Evolutionary conservation across 768 basidiomycete species (phyloP).

Genomic region (Tubosaeta sp.): DNA sequence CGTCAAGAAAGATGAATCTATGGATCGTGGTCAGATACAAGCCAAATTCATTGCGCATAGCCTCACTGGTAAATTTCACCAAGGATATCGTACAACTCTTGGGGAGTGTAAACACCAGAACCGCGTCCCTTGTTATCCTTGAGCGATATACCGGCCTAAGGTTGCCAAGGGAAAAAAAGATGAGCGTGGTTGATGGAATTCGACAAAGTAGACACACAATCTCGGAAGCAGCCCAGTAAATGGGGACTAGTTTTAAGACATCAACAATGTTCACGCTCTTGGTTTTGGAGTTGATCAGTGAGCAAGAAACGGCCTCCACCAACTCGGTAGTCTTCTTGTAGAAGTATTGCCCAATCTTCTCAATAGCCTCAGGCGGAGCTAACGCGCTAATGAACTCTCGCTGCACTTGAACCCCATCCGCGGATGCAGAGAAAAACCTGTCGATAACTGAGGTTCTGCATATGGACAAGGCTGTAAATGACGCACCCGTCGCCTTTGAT

Average conservation of each 20-base stretch:
- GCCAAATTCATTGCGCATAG: background rate
- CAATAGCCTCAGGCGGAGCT: constrained; percentile 42
- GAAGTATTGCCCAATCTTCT: constrained; percentile 59
- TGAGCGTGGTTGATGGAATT: too few species aligned
- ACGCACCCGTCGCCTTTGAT: constrained; percentile 56
- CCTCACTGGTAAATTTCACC: constrained; percentile 65
- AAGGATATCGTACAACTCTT: constrained; percentile 59
- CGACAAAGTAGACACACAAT: constrained; percentile 44
- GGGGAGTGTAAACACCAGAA: constrained; percentile 58
- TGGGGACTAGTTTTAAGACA: constrained; percentile 60
- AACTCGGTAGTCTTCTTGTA: constrained; percentile 58
- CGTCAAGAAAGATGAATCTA: constrained; percentile 75
- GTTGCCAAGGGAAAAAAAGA: background rate
- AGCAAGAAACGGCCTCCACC: constrained; percentile 49
- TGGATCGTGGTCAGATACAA: background rate
- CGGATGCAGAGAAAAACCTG: constrained; percentile 64
- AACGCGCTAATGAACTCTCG: constrained; percentile 51
- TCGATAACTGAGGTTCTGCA: background rate
- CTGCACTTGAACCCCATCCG: constrained; percentile 33
- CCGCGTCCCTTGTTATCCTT: constrained; percentile 47
- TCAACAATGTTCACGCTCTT: constrained; percentile 64
- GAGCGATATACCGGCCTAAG: constrained; percentile 67
- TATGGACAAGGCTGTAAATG: constrained; percentile 4
- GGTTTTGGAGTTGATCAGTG: constrained; percentile 51
- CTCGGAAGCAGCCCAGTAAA: constrained; percentile 66